phyloP scores from a whole-genome alignment of 176 grass and related monocot genomes.

The Poa annua region DNA sequence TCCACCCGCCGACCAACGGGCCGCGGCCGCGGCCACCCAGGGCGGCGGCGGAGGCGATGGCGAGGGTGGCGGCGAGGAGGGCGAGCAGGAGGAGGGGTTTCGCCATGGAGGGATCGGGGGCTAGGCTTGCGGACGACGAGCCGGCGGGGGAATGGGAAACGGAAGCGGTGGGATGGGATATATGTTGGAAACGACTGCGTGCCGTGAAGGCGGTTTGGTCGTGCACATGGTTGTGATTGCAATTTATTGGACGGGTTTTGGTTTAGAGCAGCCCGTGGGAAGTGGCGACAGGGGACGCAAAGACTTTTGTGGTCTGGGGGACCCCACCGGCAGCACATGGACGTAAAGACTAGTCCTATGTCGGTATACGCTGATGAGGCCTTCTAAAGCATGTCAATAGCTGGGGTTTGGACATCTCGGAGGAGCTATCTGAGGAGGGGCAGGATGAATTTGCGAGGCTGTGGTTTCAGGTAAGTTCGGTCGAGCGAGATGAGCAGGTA shows the following conservation, averaged over 20 bases:
- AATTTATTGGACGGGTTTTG: background rate
- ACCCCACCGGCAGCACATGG: background rate
- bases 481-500: no score
- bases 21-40: background rate
- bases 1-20: slow-evolving; percentile 29
- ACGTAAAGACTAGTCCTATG: no score
- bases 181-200: background rate
- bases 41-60: background rate
- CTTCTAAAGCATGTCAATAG: no score
- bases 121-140: background rate
- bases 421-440: no score
- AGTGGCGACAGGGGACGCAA: background rate
- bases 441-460: no score
- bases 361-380: no score
- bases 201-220: background rate
- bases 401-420: no score
- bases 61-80: background rate
- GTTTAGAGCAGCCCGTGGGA: background rate
- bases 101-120: slow-evolving; percentile 8
- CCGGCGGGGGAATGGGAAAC: background rate
- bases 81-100: background rate
- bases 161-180: background rate
- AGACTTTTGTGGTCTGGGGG: background rate
- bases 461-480: no score
- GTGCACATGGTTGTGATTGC: background rate